Percentiles rank a stretch among this genome's conserved stretches.
Evolutionary conservation across 2,329 filamentous ascomycete genomes (phyloP).

Genomic region (Macrophomina tecta): DNA sequence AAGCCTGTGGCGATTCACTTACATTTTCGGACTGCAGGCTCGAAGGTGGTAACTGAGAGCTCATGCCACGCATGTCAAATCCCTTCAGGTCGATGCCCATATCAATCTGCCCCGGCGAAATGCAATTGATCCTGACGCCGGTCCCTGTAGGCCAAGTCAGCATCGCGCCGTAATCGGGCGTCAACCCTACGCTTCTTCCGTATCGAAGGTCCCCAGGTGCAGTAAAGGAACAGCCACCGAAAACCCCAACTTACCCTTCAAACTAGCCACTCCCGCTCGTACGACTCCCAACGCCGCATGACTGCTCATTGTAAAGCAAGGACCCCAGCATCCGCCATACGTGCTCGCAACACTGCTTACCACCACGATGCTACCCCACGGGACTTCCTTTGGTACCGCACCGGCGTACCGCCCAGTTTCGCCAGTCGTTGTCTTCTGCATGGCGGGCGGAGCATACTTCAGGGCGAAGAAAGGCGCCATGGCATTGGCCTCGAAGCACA

Average conservation of each 20-base stretch:
- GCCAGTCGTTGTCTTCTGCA: background rate
- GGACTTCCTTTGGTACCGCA: constrained; percentile 64
- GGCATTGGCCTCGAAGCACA: constrained; percentile 65
- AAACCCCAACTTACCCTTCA: constrained; percentile 51
- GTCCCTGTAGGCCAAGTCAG: constrained; percentile 36
- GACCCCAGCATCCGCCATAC: constrained; percentile 65
- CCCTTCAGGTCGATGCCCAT: constrained; percentile 54
- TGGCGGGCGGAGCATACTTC: constrained; percentile 67
- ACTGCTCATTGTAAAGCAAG: constrained; percentile 65
- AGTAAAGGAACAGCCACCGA: too few species aligned
- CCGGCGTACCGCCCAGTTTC: constrained; percentile 57
- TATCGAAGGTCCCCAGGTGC: too few species aligned
- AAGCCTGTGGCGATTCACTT: constrained; percentile 39
- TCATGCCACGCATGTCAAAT: constrained; percentile 58
- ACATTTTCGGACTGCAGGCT: constrained; percentile 55
- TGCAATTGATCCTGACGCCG: constrained; percentile 65
- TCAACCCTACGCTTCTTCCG: too few species aligned
- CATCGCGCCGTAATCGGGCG: too few species aligned
- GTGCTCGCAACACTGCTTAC: constrained; percentile 63
- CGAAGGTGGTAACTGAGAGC: constrained; percentile 61
- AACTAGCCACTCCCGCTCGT: constrained; percentile 60
- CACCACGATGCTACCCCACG: constrained; percentile 69
- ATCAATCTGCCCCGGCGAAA: constrained; percentile 55
- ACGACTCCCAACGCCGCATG: constrained; percentile 69
- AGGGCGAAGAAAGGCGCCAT: constrained; percentile 69